Conservation (phyloP, 768 basidiomycete species). For the Lactarius psammicola region DNA sequence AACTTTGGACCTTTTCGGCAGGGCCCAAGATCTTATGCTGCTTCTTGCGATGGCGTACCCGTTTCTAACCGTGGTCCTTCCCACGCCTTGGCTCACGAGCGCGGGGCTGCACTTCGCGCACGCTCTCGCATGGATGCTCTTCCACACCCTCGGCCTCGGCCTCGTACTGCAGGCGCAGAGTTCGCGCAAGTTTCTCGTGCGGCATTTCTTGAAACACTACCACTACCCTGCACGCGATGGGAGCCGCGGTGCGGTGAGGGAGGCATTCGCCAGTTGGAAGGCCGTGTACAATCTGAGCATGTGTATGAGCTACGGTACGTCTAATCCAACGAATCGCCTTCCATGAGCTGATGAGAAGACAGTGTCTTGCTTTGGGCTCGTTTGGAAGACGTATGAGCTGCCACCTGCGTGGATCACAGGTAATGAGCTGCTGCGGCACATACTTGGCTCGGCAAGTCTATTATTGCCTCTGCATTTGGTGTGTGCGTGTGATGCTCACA, state of each 20-base stretch:
- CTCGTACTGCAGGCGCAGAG: constrained; percentile 81
- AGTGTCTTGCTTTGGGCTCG: constrained; percentile 86
- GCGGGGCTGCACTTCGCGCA: constrained; percentile 78
- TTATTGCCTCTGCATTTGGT: neutral
- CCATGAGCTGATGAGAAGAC: constrained; percentile 7
- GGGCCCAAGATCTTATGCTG: constrained; percentile 83
- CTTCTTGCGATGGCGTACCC: constrained; percentile 72
- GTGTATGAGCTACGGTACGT: constrained; percentile 90
- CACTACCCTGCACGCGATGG: constrained; percentile 74
- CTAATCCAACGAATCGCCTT: neutral
- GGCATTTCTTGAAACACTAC: constrained; percentile 94
- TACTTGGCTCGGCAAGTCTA: constrained; percentile 72
- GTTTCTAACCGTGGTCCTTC: constrained; percentile 51
- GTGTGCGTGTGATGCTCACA: constrained; percentile 14
- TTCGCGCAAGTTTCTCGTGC: constrained; percentile 81
- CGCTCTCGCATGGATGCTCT: constrained; percentile 78
- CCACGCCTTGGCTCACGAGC: constrained; percentile 50
- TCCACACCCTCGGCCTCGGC: constrained; percentile 89
- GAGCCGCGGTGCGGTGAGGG: constrained; percentile 76
- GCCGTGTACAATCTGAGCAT: constrained; percentile 86
- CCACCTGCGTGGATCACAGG: constrained; percentile 87
- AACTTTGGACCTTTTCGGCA: constrained; percentile 36
- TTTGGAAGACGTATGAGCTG: constrained; percentile 85
- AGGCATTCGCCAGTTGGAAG: constrained; percentile 97
- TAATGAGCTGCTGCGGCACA: constrained; percentile 82